Base-by-base conservation (phyloP, 1,284 basidiomycete species). In the Rugosomyces carneus region DNA sequence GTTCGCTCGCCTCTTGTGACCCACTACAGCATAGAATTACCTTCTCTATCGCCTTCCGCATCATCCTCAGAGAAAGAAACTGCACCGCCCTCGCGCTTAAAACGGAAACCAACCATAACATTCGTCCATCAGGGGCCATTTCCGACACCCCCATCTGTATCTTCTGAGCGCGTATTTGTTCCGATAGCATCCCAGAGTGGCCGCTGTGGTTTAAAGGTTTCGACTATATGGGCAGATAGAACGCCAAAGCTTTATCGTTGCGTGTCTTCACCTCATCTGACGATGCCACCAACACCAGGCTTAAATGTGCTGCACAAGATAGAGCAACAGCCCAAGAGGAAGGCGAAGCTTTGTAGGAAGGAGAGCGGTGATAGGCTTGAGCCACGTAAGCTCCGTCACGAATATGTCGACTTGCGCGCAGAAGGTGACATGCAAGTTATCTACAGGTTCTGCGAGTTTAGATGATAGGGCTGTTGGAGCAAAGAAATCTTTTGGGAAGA, bases 401-500 rank as follows among this genome's bases (percentile, higher is more conserved):
- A 3, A 16, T 29, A 29, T 29, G 8, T n/a, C 10, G 6, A 36
- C 13, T 36, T 9, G 35, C 11, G 35, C 11, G 13, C 19, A 23
- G 21, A 23, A 19, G 21, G 13, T 13, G 3, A 29, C 11, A 29
- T 11, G 11, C 4, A 5, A n/a, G 9, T 27, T 24, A n/a, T 20
- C 21, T 5, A 1, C 48, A 50, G 60, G 55, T 18, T 48, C 56
- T 38, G 45, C 51, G 7, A 54, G 52, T 44, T 49, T 38, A 23
- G 51, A 50, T 9, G 10, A 4, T 20, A 16, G 50, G 23, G 57
- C 54, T 23, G 24, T 16, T 8, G 6, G 13, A 1, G 20, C 45
- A 18, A 53, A 48, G 41, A 44, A 23, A n/a, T 43, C 23, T 5
- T 11, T 45, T 16, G 36, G 42, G 42, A 67, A 63, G 47, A 68